These are phyloP conservation scores for Boletus insuetus DNA, from an alignment of 768 basidiomycete genomes.

Conservation along the genomic window DNA sequence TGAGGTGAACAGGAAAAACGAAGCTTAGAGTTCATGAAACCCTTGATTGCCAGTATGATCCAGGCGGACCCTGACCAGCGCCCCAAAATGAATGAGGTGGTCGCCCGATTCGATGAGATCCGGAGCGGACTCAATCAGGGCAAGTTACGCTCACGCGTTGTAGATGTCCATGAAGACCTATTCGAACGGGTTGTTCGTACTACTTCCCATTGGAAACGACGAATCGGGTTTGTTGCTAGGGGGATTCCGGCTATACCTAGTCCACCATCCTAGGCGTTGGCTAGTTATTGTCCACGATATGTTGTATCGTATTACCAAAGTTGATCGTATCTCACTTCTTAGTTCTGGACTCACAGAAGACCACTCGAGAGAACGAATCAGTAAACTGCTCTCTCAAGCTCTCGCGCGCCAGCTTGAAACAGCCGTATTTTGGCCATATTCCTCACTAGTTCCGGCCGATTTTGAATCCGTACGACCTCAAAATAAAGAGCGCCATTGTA, in stretches of 20 bases:
- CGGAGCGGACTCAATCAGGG: not conserved
- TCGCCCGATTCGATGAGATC: constrained; percentile 17
- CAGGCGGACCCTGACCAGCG: constrained; percentile 34
- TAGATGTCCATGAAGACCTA: constrained; percentile 9
- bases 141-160: constrained; percentile 30
- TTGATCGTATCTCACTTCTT: too few species aligned
- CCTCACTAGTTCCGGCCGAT: too few species aligned
- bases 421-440: too few species aligned
- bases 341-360: too few species aligned
- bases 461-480: too few species aligned
- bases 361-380: too few species aligned
- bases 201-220: constrained; percentile 26
- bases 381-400: too few species aligned
- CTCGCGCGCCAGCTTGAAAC: too few species aligned
- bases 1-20: not conserved
- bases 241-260: constrained; percentile 17
- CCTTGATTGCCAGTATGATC: constrained; percentile 35
- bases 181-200: constrained; percentile 11
- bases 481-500: too few species aligned
- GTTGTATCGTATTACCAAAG: too few species aligned
- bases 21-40: constrained; percentile 32
- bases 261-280: not conserved
- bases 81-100: constrained; percentile 37
- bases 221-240: constrained; percentile 11
- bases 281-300: too few species aligned